These are phyloP conservation scores for Wickerhamiella occidentalis DNA, from an alignment of 805 yeast genomes.

Conservation along the genomic window DNA sequence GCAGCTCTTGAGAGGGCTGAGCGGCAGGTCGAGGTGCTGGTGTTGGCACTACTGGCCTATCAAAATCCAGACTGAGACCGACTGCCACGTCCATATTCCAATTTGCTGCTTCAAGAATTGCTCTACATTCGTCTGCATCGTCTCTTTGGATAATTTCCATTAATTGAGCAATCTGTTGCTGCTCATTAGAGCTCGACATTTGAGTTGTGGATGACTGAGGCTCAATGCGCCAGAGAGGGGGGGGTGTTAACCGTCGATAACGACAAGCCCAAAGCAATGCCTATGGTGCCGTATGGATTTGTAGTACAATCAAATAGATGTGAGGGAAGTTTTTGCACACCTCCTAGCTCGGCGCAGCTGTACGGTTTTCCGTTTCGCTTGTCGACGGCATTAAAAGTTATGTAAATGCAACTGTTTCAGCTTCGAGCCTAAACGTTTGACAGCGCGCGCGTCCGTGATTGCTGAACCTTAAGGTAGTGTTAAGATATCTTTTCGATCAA, in stretches of 20 bases:
- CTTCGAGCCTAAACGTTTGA: too few relatives aligned
- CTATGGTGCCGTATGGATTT: too few relatives aligned
- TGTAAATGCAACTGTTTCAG: too few relatives aligned
- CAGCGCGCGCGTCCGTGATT: too few relatives aligned
- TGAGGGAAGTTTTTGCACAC: too few relatives aligned
- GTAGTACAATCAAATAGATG: too few relatives aligned
- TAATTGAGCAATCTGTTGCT: constrained; percentile 21
- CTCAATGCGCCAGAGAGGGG: neutral
- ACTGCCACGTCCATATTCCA: constrained; percentile 33
- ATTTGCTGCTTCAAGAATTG: constrained; percentile 25
- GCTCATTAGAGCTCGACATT: constrained; percentile 1
- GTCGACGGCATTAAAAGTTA: too few relatives aligned
- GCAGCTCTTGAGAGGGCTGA: constrained; percentile 5
- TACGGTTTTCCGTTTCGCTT: too few relatives aligned
- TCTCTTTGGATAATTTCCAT: constrained; percentile 26
- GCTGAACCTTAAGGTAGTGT: too few relatives aligned
- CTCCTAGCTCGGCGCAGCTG: too few relatives aligned
- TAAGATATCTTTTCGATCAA: too few relatives aligned
- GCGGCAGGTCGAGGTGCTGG: constrained; percentile 4
- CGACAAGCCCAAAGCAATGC: too few relatives aligned
- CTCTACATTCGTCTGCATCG: constrained; percentile 23
- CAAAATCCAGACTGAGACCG: constrained; percentile 18
- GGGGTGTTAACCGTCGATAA: neutral
- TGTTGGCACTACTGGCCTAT: neutral
- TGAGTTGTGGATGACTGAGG: neutral